Evolutionary conservation across 345 rosid genomes (phyloP).

Genomic region (Gossypium herbaceum): DNA sequence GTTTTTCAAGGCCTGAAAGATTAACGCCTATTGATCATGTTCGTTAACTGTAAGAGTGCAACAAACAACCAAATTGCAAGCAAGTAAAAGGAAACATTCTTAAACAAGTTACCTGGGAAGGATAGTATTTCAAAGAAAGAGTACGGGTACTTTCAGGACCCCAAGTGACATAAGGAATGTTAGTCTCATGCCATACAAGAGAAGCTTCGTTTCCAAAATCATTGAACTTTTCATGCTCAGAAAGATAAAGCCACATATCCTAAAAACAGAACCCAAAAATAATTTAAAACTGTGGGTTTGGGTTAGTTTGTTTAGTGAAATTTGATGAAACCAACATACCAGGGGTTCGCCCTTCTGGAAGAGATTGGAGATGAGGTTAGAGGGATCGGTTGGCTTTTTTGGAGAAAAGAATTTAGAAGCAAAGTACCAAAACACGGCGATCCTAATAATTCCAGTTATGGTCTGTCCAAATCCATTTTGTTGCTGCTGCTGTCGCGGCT

Average conservation of each 20-base stretch:
- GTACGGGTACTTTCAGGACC: slow-evolving; percentile 65
- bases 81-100: background rate
- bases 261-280: slow-evolving; percentile 25
- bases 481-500: slow-evolving; percentile 39
- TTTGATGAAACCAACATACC: slow-evolving; percentile 33
- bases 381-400: slow-evolving; percentile 57
- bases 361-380: slow-evolving; percentile 69
- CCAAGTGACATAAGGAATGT: slow-evolving; percentile 88
- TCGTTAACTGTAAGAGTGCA: background rate
- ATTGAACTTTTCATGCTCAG: background rate
- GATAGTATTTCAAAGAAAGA: slow-evolving; percentile 55
- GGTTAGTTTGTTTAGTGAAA: background rate
- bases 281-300: background rate
- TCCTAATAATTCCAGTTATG: background rate
- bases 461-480: slow-evolving; percentile 47
- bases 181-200: slow-evolving; percentile 88
- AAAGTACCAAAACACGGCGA: slow-evolving; percentile 8
- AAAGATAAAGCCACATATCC: slow-evolving; percentile 86
- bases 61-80: background rate
- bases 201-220: slow-evolving; percentile 69
- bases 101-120: slow-evolving; percentile 77
- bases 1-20: slow-evolving; percentile 58
- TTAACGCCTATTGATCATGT: background rate
- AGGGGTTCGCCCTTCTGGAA: slow-evolving; percentile 77
- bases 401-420: slow-evolving; percentile 56